Evolutionary conservation across 1,284 basidiomycete species (phyloP).

Genomic region (Pisolithus thermaeus): DNA sequence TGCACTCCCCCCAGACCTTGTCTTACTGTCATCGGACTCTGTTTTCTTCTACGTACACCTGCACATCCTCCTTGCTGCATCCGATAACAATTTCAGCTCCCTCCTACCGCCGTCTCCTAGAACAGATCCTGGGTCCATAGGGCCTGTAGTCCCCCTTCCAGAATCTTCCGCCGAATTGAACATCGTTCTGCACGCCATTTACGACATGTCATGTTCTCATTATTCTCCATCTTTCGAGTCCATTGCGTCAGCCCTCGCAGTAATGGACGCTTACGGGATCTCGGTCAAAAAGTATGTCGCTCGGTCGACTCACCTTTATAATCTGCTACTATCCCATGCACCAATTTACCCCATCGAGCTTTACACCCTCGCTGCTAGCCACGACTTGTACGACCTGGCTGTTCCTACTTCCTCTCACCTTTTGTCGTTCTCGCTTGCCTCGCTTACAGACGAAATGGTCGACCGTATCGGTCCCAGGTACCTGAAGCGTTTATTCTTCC

Average conservation of each 20-base stretch:
- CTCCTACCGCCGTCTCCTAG: slow-evolving; percentile 35
- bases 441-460: slow-evolving; percentile 55
- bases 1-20: slow-evolving; percentile 49
- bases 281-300: slow-evolving; percentile 35
- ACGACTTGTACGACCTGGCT: slow-evolving; percentile 54
- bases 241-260: slow-evolving; percentile 42
- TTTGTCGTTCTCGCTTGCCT: slow-evolving; percentile 50
- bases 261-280: slow-evolving; percentile 48
- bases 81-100: slow-evolving; percentile 49
- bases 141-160: slow-evolving; percentile 41
- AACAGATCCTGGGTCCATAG: slow-evolving; percentile 30
- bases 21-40: slow-evolving; percentile 62
- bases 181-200: slow-evolving; percentile 55
- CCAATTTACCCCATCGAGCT: slow-evolving; percentile 51
- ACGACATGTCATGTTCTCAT: slow-evolving; percentile 55
- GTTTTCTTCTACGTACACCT: slow-evolving; percentile 72
- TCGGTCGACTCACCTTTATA: slow-evolving; percentile 37
- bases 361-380: slow-evolving; percentile 51
- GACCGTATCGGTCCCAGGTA: slow-evolving; percentile 49
- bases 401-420: slow-evolving; percentile 55
- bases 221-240: slow-evolving; percentile 52
- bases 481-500: slow-evolving; percentile 37
- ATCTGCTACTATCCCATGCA: slow-evolving; percentile 47
- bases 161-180: slow-evolving; percentile 53
- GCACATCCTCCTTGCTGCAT: slow-evolving; percentile 42